Percentiles rank a stretch among this genome's conserved stretches.
Conservation (phyloP, 148 eudicot genomes). For the Pouteria glomerata region DNA sequence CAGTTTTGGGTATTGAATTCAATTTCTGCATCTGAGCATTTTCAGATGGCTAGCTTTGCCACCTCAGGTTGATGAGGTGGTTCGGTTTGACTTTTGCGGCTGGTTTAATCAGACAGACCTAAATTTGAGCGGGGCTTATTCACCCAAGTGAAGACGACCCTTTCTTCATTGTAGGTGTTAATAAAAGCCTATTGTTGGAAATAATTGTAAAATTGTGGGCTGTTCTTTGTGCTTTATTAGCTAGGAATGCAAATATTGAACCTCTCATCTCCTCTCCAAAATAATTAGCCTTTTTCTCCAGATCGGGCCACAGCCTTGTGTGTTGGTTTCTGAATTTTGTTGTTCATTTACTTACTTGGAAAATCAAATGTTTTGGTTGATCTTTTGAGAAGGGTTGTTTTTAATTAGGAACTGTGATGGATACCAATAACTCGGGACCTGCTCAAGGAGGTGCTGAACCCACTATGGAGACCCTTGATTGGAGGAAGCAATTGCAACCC, state of each 20-base stretch:
- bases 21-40: too few species aligned
- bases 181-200: too few species aligned
- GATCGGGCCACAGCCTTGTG: not conserved
- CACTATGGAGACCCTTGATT: conserved; percentile 42
- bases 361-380: not conserved
- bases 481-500: conserved; percentile 47
- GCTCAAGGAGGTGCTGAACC: conserved; percentile 22
- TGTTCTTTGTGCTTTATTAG: not conserved
- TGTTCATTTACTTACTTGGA: not conserved
- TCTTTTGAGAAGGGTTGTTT: not conserved
- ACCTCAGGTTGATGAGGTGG: too few species aligned
- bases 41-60: too few species aligned
- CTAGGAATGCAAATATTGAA: not conserved
- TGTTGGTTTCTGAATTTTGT: not conserved
- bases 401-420: conserved; percentile 1
- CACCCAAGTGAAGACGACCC: too few species aligned
- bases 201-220: not conserved
- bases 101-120: too few species aligned
- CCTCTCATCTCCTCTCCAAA: not conserved
- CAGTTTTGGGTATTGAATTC: too few species aligned
- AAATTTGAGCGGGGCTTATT: too few species aligned
- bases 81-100: too few species aligned
- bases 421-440: conserved; percentile 27
- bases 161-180: too few species aligned
- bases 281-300: not conserved